Percentiles rank a stretch among this genome's conserved stretches.
Evolutionary conservation across 768 basidiomycete genomes (phyloP).

Genomic region (Boletus coccyginus): DNA sequence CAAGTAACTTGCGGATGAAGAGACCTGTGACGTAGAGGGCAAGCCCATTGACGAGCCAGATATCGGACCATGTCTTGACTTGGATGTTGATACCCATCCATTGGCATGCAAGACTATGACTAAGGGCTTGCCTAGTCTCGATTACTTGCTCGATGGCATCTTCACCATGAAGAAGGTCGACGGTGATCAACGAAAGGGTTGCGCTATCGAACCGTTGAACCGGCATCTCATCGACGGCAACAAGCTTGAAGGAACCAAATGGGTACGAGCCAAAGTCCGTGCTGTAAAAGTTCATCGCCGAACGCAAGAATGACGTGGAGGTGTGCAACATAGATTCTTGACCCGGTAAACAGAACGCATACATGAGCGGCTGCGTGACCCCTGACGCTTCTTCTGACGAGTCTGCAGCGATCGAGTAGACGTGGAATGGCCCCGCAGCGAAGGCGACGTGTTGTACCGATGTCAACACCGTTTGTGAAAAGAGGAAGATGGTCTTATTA

Average conservation of each 20-base stretch:
- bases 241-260: slow-evolving; percentile 90
- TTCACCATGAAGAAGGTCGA: slow-evolving; percentile 82
- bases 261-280: slow-evolving; percentile 95
- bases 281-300: slow-evolving; percentile 90
- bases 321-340: slow-evolving; percentile 68
- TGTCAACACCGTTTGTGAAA: slow-evolving; percentile 79
- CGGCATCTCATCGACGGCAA: slow-evolving; percentile 89
- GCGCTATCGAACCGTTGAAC: slow-evolving; percentile 82
- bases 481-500: slow-evolving; percentile 92
- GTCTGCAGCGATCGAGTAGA: slow-evolving; percentile 66
- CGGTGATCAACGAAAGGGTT: slow-evolving; percentile 73
- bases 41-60: slow-evolving; percentile 95
- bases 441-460: slow-evolving; percentile 97
- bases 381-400: slow-evolving; percentile 59
- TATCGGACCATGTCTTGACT: slow-evolving; percentile 88
- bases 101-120: slow-evolving; percentile 89
- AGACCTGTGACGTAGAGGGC: slow-evolving; percentile 87
- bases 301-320: slow-evolving; percentile 74
- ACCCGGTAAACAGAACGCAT: slow-evolving; percentile 92
- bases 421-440: slow-evolving; percentile 92
- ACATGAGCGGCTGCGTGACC: slow-evolving; percentile 70
- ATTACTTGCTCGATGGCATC: slow-evolving; percentile 91
- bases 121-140: slow-evolving; percentile 82
- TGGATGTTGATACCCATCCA: slow-evolving; percentile 98
- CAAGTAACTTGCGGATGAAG: slow-evolving; percentile 82